These are phyloP conservation scores for Wickerhamiella bombiphila DNA, from an alignment of 805 yeast genomes.

Conservation along the genomic window DNA sequence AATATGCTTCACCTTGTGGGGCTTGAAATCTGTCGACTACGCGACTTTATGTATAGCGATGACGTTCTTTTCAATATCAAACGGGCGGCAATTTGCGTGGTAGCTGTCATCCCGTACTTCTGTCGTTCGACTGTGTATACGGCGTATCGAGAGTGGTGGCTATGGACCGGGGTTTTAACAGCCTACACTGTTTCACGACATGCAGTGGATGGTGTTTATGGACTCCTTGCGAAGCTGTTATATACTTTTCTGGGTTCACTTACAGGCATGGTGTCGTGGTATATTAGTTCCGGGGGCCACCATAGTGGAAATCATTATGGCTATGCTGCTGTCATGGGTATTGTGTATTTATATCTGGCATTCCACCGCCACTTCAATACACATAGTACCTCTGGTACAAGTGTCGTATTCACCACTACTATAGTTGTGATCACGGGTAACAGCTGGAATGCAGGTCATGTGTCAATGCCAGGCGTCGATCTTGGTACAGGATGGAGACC, in stretches of 20 bases:
- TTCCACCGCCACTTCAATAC: conserved; percentile 22
- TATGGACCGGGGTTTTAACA: conserved; percentile 24
- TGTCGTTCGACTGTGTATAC: conserved; percentile 16
- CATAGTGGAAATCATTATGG: conserved; percentile 22
- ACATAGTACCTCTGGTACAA: conserved; percentile 20
- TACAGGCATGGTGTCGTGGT: conserved; percentile 25
- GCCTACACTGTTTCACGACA: conserved; percentile 20
- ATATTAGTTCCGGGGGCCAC: conserved; percentile 23
- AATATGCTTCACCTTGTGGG: conserved; percentile 18
- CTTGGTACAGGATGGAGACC: conserved; percentile 21
- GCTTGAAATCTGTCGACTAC: not conserved
- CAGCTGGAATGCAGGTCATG: conserved; percentile 21
- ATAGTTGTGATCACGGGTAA: conserved; percentile 21
- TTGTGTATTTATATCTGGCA: conserved; percentile 16
- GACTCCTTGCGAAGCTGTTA: conserved; percentile 17
- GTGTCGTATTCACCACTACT: conserved; percentile 20
- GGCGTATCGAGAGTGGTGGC: conserved; percentile 14
- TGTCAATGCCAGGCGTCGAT: conserved; percentile 9
- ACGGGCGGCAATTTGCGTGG: conserved; percentile 16
- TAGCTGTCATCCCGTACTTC: conserved; percentile 19
- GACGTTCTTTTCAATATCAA: conserved; percentile 18
- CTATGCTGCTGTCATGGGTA: conserved; percentile 21
- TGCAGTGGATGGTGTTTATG: conserved; percentile 24
- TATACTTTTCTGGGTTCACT: conserved; percentile 22
- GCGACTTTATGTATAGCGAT: conserved; percentile 6